A percentile compares a stretch with the other conserved stretches of the same genome.
Evolutionary conservation across 805 yeast genomes (phyloP).

Genomic region (Pichia sporocuriosa): DNA sequence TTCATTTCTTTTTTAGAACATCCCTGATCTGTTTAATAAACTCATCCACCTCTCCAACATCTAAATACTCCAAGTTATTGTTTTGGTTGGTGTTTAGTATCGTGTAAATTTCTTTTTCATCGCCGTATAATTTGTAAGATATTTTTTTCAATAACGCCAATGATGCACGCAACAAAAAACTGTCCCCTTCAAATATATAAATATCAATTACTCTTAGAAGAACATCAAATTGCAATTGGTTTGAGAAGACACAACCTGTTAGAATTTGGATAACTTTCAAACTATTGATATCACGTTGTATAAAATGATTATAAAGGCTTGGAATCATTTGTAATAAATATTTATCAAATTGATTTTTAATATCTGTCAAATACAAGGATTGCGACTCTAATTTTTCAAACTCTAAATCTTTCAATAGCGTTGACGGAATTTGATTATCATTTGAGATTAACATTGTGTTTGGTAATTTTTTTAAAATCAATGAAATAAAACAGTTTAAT

Average conservation of each 20-base stretch:
- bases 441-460: conserved; percentile 13
- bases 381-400: conserved; percentile 4
- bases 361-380: conserved; percentile 30
- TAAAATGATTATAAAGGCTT: conserved; percentile 44
- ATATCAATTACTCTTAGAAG: conserved; percentile 49
- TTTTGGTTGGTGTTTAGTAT: conserved; percentile 21
- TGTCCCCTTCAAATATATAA: conserved; percentile 55
- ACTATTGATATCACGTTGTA: conserved; percentile 35
- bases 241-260: conserved; percentile 39
- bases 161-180: conserved; percentile 44
- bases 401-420: conserved; percentile 14
- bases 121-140: conserved; percentile 47
- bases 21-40: conserved; percentile 39
- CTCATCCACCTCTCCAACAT: conserved; percentile 44
- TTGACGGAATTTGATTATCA: conserved; percentile 2
- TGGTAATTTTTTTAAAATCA: conserved; percentile 26
- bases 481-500: conserved; percentile 21
- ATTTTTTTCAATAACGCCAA: conserved; percentile 46
- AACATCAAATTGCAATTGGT: conserved; percentile 39
- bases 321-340: conserved; percentile 40
- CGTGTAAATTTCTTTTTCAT: conserved; percentile 38
- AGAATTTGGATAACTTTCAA: conserved; percentile 38
- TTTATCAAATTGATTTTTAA: conserved; percentile 40
- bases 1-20: conserved; percentile 27
- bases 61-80: conserved; percentile 31